Evolutionary conservation across 768 basidiomycete genomes (phyloP).

Genomic region (Candolleomyces eurysporus): DNA sequence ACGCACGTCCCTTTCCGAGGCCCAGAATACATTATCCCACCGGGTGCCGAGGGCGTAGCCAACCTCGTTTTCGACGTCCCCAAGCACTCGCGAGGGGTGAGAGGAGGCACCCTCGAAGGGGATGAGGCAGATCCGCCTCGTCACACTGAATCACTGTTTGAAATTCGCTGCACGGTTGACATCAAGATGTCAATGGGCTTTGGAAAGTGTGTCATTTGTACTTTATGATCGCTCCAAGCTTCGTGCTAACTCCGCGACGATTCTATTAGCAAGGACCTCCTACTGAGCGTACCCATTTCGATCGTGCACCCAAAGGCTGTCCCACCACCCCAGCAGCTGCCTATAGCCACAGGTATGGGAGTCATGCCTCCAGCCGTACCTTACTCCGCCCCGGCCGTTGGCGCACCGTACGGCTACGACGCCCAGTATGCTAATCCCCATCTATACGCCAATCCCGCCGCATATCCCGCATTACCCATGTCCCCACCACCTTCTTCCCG

Average conservation of each 20-base stretch:
- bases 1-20: conserved; percentile 71
- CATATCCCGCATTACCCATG: conserved; percentile 30
- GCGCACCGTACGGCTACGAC: conserved; percentile 7
- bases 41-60: conserved; percentile 76
- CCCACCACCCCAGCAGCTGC: conserved; percentile 25
- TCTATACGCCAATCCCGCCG: conserved; percentile 8
- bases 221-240: background rate
- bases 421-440: conserved; percentile 14
- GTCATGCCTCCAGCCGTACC: background rate
- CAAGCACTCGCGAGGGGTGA: conserved; percentile 57
- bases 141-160: conserved; percentile 58
- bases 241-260: background rate
- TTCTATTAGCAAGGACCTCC: conserved; percentile 62
- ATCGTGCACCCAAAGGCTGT: conserved; percentile 64
- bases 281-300: conserved; percentile 60
- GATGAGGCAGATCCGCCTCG: conserved; percentile 30
- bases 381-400: background rate
- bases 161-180: conserved; percentile 61
- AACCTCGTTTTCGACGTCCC: conserved; percentile 83
- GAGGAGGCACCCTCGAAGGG: conserved; percentile 60
- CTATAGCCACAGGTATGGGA: background rate
- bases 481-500: conserved; percentile 37
- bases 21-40: conserved; percentile 69
- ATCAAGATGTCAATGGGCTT: conserved; percentile 69
- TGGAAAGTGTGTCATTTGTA: conserved; percentile 50